Percentiles rank a stretch among this genome's conserved stretches.
phyloP scores from a whole-genome alignment of 2,329 filamentous ascomycete species.

The Graphium sp. region DNA sequence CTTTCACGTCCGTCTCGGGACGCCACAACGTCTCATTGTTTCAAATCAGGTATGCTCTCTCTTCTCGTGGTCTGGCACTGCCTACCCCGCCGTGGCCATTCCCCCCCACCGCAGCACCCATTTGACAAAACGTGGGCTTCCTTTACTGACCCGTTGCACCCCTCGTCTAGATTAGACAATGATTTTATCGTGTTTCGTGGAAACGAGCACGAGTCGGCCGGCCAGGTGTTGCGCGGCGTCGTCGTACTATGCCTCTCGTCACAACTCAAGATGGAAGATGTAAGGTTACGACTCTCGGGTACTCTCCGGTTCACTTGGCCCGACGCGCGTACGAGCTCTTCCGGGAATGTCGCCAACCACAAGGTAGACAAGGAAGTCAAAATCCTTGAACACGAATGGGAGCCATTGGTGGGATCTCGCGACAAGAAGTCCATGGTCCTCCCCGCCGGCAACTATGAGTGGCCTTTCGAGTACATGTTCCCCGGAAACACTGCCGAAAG shows the following conservation, averaged over 20 bases:
- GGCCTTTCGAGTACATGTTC: constrained; percentile 61
- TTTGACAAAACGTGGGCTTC: constrained; percentile 8
- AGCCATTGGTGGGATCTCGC: constrained; percentile 42
- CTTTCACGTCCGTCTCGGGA: no score
- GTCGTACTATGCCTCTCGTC: constrained; percentile 58
- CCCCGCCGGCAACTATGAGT: constrained; percentile 65
- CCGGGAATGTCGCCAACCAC: constrained; percentile 39
- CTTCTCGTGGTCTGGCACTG: no score
- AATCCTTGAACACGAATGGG: constrained; percentile 55
- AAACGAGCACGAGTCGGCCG: constrained; percentile 56
- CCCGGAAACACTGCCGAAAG: constrained; percentile 65
- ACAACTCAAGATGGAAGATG: constrained; percentile 53
- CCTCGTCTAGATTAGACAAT: constrained; percentile 46
- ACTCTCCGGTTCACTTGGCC: constrained; percentile 37
- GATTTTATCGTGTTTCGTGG: constrained; percentile 69
- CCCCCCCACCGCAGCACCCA: constrained; percentile 4
- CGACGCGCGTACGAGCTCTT: constrained; percentile 2
- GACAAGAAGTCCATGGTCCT: constrained; percentile 42
- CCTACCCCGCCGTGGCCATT: constrained; percentile 3
- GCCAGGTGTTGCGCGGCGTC: constrained; percentile 56
- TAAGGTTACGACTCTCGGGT: constrained; percentile 55
- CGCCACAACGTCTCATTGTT: no score
- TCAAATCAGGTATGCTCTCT: no score
- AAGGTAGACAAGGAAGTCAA: constrained; percentile 39
- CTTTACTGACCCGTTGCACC: no score